These are phyloP conservation scores for Casuarina equisetifolia DNA, from an alignment of 306 rosid species.

Conservation along the genomic window DNA sequence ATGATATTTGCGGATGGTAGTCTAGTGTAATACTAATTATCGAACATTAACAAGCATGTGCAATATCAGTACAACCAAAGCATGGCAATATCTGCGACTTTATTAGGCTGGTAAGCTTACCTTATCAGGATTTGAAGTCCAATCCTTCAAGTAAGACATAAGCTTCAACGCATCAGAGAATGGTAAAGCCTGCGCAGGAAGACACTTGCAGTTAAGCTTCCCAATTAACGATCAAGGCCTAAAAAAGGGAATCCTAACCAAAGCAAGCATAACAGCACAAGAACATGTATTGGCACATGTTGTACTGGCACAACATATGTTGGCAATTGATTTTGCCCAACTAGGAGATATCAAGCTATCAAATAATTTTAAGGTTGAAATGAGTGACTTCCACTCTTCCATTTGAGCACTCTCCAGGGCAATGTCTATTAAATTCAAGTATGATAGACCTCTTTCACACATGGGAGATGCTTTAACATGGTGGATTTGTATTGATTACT, in stretches of 20 bases:
- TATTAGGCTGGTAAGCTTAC: slow-evolving; percentile 34
- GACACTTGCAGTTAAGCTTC: slow-evolving; percentile 12
- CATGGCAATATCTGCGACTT: background rate
- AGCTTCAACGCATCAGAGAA: slow-evolving; percentile 89
- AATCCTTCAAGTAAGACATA: slow-evolving; percentile 75
- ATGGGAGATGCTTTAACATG: background rate
- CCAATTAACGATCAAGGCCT: slow-evolving; percentile 11
- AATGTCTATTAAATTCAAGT: background rate
- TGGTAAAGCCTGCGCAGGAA: slow-evolving; percentile 72
- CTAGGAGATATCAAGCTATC: background rate
- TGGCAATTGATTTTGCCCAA: background rate
- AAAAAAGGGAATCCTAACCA: background rate
- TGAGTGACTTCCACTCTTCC: background rate
- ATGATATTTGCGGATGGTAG: background rate
- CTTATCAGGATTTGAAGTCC: slow-evolving; percentile 86
- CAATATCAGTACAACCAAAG: background rate
- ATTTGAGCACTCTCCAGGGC: background rate
- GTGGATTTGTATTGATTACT: background rate
- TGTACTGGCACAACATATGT: too few relatives aligned
- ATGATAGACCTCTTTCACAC: background rate
- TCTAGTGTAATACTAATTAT: background rate
- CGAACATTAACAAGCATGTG: background rate
- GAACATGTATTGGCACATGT: background rate
- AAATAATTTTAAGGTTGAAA: background rate
- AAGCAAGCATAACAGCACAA: background rate